A percentile compares a stretch with the other conserved stretches of the same genome.
phyloP scores from a whole-genome alignment of 306 rosid genomes.

The Medicago truncatula region DNA sequence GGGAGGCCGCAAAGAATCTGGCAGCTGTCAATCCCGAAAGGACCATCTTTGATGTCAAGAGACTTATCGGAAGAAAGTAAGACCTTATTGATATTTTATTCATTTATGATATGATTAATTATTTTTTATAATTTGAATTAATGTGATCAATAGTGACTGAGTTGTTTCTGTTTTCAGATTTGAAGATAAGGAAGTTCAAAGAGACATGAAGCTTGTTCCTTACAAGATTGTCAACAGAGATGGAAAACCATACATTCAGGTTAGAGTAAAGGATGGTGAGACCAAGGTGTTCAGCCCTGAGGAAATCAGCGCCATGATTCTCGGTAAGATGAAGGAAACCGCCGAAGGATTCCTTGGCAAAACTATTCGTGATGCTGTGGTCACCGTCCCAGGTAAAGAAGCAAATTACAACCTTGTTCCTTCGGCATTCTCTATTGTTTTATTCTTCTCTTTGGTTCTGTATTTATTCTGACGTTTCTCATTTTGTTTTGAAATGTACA shows the following conservation, averaged over 20 bases:
- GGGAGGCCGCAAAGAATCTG: conserved; percentile 99
- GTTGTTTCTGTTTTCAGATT: conserved; percentile 58
- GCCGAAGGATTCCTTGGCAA: conserved; percentile 97
- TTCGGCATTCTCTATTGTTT: not conserved
- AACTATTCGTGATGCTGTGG: conserved; percentile 88
- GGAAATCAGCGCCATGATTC: conserved; percentile 92
- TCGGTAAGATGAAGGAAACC: conserved; percentile 94
- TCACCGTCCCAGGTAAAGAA: conserved; percentile 87
- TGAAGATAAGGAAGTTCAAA: conserved; percentile 90
- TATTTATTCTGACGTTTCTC: not conserved
- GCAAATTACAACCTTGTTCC: not conserved
- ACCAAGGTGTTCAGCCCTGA: conserved; percentile 98
- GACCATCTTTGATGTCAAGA: conserved; percentile 96
- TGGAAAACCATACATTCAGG: conserved; percentile 96
- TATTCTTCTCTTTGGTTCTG: not conserved
- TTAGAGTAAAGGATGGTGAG: conserved; percentile 85
- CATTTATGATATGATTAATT: not conserved
- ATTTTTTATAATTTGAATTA: not conserved
- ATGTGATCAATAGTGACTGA: conserved; percentile 23
- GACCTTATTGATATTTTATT: conserved; percentile 2
- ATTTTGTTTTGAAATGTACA: conserved; percentile 43
- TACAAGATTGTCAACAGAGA: conserved; percentile 95
- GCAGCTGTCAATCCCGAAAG: conserved; percentile 96
- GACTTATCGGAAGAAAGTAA: conserved; percentile 97
- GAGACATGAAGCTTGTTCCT: conserved; percentile 86